Evolutionary conservation across 108 stramenopile species (phyloP).

Genomic region (Heterococcus sp.): DNA sequence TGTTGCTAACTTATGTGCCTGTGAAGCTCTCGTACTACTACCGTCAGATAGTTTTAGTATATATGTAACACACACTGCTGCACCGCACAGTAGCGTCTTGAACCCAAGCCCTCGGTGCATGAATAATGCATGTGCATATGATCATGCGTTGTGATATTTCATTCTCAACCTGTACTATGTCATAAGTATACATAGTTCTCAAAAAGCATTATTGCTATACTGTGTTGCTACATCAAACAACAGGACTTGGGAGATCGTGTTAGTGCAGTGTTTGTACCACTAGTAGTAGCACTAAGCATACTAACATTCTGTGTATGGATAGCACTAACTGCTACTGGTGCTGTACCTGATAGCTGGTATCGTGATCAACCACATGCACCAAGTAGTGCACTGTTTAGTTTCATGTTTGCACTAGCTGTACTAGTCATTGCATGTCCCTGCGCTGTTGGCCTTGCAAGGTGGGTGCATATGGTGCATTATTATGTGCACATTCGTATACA

Average conservation of each 20-base stretch:
- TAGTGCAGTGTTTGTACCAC: constrained; percentile 45
- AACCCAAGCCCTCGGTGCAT: too few species aligned
- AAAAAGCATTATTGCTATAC: not conserved
- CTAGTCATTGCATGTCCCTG: constrained; percentile 96
- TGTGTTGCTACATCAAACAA: not conserved
- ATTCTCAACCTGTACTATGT: not conserved
- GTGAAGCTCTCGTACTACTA: not conserved
- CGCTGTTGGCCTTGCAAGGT: constrained; percentile 92
- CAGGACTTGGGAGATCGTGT: constrained; percentile 48
- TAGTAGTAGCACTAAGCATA: constrained; percentile 22
- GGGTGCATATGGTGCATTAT: constrained; percentile 75
- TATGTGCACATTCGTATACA: not conserved
- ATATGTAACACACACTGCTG: too few species aligned
- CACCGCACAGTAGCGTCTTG: too few species aligned
- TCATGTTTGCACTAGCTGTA: constrained; percentile 82
- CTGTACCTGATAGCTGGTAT: constrained; percentile 46
- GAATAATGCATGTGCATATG: not conserved
- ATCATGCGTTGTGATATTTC: not conserved
- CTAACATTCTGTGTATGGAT: constrained; percentile 40
- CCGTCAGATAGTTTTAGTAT: not conserved
- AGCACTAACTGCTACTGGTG: constrained; percentile 14
- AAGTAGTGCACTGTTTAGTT: constrained; percentile 61
- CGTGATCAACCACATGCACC: not conserved
- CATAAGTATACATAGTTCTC: not conserved
- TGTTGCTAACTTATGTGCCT: too few species aligned